Evolutionary conservation across 345 rosid species (phyloP), one percentile per base, ranked within the genome.

Genomic region (Conringia planisiliqua): DNA sequence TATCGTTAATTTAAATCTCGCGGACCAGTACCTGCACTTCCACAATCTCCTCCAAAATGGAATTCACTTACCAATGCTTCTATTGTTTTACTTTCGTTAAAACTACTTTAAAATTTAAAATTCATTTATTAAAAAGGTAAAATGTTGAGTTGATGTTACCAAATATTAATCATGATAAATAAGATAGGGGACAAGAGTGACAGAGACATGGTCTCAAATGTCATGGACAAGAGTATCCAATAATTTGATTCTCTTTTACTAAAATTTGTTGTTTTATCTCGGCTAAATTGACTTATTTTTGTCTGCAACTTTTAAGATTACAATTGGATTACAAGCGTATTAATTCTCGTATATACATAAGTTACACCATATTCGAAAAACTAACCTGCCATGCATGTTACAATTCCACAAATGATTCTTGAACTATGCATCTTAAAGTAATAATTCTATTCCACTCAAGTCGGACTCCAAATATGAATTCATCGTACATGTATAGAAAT

Each of bases 171-270:
- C 46, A 63, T 75, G 74, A 62, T 69, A 35, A 70, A 36, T 56
- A 77, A 47, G 72, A 38, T 57, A 71, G 75, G 74, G 76, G 80
- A 70, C 75, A 77, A 63, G 80, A 63, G 80, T 77, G 80, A 77
- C 58, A 77, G 71, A 70, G 80, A 77, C 76, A 46, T 63, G 75
- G 75, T 77, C 80, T 77, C 80, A 26, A 56, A 56, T 70, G 24
- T 56, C 54, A 77, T 56, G 61, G 72, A 77, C 80, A 77, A 63
- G 66, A 63, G 80, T 70, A 77, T 77, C 80, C 76, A 70, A 70
- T 77, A 24, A 52, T 70, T 55, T 65, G 76, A 70, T 77, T 77
- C 67, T 77, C 52, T 39, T 70, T 71, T 69, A 20, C 62, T 38
- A 33, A 67, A 52, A 36, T 56, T 48, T 43, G 5, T 10, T 10